Percentiles rank a stretch among this genome's conserved stretches.
phyloP scores from a whole-genome alignment of 345 rosid genomes.

The Chamaenerion angustifolium region DNA sequence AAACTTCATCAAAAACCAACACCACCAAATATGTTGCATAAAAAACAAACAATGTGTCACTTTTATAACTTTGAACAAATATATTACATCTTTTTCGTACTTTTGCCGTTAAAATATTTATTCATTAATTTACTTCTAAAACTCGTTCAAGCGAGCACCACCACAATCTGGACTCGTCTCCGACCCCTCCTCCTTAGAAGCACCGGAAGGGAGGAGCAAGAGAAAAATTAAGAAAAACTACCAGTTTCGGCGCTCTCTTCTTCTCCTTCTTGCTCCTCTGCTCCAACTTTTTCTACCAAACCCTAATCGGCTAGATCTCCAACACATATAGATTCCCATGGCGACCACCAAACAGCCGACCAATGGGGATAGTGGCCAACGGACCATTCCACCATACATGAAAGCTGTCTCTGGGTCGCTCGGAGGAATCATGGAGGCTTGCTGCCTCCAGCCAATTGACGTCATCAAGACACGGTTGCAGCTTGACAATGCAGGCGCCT shows the following conservation, averaged over 20 bases:
- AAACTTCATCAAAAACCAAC: no score
- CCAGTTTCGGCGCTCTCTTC: neutral
- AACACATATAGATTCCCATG: slow-evolving; percentile 3
- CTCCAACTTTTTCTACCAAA: neutral
- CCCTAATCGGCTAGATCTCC: neutral
- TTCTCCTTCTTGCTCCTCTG: slow-evolving; percentile 4
- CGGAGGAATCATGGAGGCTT: slow-evolving; percentile 84
- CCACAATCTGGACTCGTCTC: no score
- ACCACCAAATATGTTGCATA: no score
- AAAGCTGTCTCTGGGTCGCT: slow-evolving; percentile 85
- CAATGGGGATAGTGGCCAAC: slow-evolving; percentile 1
- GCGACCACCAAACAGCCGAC: slow-evolving; percentile 1
- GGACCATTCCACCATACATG: slow-evolving; percentile 65
- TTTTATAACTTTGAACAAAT: no score
- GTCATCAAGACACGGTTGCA: slow-evolving; percentile 88
- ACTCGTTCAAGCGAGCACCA: no score
- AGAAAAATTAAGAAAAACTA: neutral
- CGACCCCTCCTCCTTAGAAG: no score
- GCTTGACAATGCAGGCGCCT: slow-evolving; percentile 55
- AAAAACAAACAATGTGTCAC: no score
- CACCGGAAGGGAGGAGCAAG: slow-evolving; percentile 3
- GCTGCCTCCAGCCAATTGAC: slow-evolving; percentile 87
- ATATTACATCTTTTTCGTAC: no score
- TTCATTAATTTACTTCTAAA: no score
- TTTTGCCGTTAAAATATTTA: no score